Conservation (phyloP, 371 early-diverging fungal species). For the Batkoa obscura region DNA sequence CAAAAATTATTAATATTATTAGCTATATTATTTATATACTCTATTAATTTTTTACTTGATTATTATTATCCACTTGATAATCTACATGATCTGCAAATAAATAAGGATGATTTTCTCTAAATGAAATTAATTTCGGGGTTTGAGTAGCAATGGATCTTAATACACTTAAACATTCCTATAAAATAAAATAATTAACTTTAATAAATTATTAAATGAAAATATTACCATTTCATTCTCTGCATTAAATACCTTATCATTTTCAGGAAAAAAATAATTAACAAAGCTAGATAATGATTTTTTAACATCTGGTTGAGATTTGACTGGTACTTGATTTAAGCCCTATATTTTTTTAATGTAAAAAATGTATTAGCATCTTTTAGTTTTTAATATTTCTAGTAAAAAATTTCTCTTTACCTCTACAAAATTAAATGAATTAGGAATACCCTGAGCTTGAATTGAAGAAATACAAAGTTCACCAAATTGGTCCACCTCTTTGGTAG, state of each 20-base stretch:
- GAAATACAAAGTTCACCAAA: conserved; percentile 67
- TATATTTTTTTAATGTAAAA: conserved; percentile 8
- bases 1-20: background rate
- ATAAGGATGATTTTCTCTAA: conserved; percentile 83
- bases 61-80: conserved; percentile 24
- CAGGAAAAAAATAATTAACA: conserved; percentile 73
- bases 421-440: conserved; percentile 47
- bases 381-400: no score
- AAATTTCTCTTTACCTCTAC: conserved; percentile 24
- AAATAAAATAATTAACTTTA: background rate
- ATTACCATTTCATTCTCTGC: conserved; percentile 25
- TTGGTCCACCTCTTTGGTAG: conserved; percentile 78
- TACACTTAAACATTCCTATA: conserved; percentile 26
- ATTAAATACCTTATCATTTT: conserved; percentile 42
- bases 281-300: conserved; percentile 67
- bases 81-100: conserved; percentile 56
- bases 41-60: conserved; percentile 3
- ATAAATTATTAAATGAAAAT: background rate
- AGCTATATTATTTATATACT: background rate
- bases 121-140: conserved; percentile 51
- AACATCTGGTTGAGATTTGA: conserved; percentile 48
- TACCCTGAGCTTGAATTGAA: conserved; percentile 72
- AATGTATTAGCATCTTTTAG: background rate
- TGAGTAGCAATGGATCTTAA: conserved; percentile 49
- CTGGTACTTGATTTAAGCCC: conserved; percentile 36